Conservation (phyloP, 345 rosid species). For the Garcia nutans region DNA sequence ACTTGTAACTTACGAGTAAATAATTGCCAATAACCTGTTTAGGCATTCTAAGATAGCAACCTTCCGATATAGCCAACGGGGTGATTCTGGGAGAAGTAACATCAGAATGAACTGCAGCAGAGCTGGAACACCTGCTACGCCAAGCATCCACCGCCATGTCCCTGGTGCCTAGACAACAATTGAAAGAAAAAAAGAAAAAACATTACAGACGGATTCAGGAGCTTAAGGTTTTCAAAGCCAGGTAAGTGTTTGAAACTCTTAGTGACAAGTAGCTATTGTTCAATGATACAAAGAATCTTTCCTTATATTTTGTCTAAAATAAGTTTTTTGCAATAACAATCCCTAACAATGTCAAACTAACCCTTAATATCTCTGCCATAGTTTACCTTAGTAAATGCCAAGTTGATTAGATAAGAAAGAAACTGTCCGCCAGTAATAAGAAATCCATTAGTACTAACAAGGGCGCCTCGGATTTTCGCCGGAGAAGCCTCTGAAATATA, state of each 20-base stretch:
- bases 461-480: constrained; percentile 80
- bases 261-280: too few relatives aligned
- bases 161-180: constrained; percentile 48
- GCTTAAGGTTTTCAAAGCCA: not conserved
- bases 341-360: too few relatives aligned
- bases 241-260: too few relatives aligned
- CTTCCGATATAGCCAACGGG: constrained; percentile 89
- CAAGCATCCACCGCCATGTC: constrained; percentile 98
- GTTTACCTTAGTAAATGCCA: constrained; percentile 66
- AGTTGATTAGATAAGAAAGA: constrained; percentile 78
- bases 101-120: constrained; percentile 68
- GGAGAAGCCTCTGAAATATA: constrained; percentile 95
- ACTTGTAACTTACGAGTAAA: not conserved
- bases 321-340: too few relatives aligned
- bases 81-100: constrained; percentile 82
- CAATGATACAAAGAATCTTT: too few relatives aligned
- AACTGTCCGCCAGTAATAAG: constrained; percentile 93
- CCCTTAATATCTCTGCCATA: not conserved
- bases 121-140: constrained; percentile 81
- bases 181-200: not conserved
- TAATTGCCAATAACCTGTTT: not conserved
- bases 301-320: too few relatives aligned
- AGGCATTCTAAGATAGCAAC: constrained; percentile 21
- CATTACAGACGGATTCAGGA: not conserved
- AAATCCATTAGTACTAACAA: constrained; percentile 77